Conservation (phyloP, 352 stramenopile species). For the Phytophthora constricta region DNA sequence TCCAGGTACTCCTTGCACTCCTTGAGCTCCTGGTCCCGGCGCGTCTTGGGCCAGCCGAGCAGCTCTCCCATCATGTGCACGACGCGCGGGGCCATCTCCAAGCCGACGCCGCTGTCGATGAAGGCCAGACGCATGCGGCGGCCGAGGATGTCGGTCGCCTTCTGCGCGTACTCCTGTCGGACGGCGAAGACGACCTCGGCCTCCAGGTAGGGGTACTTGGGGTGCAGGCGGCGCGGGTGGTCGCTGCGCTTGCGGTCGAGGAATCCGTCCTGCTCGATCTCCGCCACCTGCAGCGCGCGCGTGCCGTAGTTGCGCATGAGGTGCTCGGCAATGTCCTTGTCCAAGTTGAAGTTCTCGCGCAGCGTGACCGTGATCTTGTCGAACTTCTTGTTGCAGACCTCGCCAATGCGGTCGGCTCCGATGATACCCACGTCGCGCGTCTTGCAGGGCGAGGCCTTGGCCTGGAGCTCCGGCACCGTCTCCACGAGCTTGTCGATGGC, state of each 20-base stretch:
- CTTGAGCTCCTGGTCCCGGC: slow-evolving; percentile 73
- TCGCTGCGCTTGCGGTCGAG: slow-evolving; percentile 85
- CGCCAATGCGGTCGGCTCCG: slow-evolving; percentile 90
- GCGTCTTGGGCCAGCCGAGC: slow-evolving; percentile 84
- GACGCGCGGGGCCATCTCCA: slow-evolving; percentile 83
- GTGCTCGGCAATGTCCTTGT: slow-evolving; percentile 95
- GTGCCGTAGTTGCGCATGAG: slow-evolving; percentile 97
- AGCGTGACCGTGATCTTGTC: slow-evolving; percentile 95
- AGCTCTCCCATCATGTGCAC: slow-evolving; percentile 94
- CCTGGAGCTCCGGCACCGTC: slow-evolving; percentile 74
- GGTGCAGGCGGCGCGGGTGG: slow-evolving; percentile 88
- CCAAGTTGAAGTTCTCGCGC: slow-evolving; percentile 93
- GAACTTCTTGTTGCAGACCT: slow-evolving; percentile 97
- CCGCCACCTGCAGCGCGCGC: slow-evolving; percentile 93
- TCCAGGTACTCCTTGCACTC: slow-evolving; percentile 82
- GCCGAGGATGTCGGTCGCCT: slow-evolving; percentile 93
- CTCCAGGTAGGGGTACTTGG: slow-evolving; percentile 96
- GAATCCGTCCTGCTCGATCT: slow-evolving; percentile 90
- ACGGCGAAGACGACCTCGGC: slow-evolving; percentile 95
- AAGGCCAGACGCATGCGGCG: slow-evolving; percentile 93
- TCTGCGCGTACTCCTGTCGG: slow-evolving; percentile 94
- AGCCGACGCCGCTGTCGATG: slow-evolving; percentile 88
- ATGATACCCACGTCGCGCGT: slow-evolving; percentile 88
- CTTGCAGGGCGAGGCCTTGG: slow-evolving; percentile 76
- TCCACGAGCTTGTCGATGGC: slow-evolving; percentile 91